phyloP scores from a whole-genome alignment of 2,329 filamentous ascomycete genomes.

The Neonectria magnoliae region DNA sequence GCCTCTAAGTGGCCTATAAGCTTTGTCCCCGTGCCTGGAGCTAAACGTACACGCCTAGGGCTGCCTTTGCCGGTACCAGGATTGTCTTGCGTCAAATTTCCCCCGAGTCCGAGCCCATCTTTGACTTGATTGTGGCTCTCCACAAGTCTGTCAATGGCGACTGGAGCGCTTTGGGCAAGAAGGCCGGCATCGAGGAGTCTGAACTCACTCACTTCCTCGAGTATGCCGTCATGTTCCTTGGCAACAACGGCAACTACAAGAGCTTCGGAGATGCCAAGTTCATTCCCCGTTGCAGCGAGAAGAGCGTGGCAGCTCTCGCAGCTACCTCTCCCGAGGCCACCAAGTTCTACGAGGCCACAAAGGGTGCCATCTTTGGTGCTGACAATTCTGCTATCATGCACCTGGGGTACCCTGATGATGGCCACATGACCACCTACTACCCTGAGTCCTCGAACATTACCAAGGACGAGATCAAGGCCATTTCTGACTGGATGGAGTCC shows the following conservation, averaged over 20 bases:
- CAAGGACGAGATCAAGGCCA: conserved; percentile 76
- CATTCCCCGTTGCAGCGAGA: conserved; percentile 74
- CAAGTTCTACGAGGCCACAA: conserved; percentile 73
- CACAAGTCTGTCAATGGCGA: conserved; percentile 74
- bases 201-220: conserved; percentile 77
- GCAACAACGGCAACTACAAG: conserved; percentile 87
- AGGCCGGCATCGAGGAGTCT: conserved; percentile 70
- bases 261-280: conserved; percentile 89
- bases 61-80: conserved; percentile 79
- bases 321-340: conserved; percentile 68
- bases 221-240: conserved; percentile 81
- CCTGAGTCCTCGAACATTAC: conserved; percentile 79
- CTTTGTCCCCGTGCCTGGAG: conserved; percentile 6
- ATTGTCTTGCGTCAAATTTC: conserved; percentile 85
- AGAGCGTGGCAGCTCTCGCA: conserved; percentile 72
- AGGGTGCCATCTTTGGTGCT: conserved; percentile 77
- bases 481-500: conserved; percentile 78
- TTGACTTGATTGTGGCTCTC: conserved; percentile 80
- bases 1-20: not conserved
- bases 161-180: conserved; percentile 73
- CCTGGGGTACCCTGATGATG: conserved; percentile 77
- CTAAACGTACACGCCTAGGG: conserved; percentile 57
- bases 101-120: conserved; percentile 83
- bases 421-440: conserved; percentile 85
- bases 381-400: conserved; percentile 74